A percentile compares a stretch with the other conserved stretches of the same genome.
These are phyloP conservation scores for Eleusine coracana DNA, from an alignment of 176 grass and related monocot genomes.

Conservation along the genomic window DNA sequence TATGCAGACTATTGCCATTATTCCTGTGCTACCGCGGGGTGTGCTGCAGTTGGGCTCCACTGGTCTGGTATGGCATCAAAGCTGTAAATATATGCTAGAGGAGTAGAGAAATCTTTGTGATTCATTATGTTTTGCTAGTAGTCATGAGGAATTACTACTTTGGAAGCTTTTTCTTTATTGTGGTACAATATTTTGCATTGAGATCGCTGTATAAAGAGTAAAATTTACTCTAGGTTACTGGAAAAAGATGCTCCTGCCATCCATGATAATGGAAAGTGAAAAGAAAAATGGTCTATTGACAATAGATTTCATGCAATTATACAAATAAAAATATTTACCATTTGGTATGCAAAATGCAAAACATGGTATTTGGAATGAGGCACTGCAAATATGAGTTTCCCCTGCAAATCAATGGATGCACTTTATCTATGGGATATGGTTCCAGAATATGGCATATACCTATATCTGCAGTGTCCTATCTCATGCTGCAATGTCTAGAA, in stretches of 20 bases:
- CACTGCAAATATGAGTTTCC: neutral
- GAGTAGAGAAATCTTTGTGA: constrained; percentile 16
- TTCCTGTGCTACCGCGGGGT: constrained; percentile 76
- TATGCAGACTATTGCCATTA: constrained; percentile 75
- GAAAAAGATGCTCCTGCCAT: neutral
- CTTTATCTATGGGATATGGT: constrained; percentile 32
- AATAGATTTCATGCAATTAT: constrained; percentile 13
- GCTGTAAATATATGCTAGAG: neutral
- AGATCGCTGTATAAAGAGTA: constrained; percentile 22
- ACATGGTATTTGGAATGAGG: neutral
- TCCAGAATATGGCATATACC: neutral
- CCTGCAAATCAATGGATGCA: constrained; percentile 10
- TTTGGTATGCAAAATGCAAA: neutral
- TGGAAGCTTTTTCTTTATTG: neutral
- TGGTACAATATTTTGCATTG: constrained; percentile 17
- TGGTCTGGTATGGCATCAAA: constrained; percentile 53
- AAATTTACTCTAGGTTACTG: neutral
- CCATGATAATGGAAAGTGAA: constrained; percentile 2
- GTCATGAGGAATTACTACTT: neutral
- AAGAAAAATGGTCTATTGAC: constrained; percentile 5
- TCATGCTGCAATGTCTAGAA: constrained; percentile 12
- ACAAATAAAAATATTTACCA: neutral
- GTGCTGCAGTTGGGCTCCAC: constrained; percentile 80
- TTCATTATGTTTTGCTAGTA: constrained; percentile 21
- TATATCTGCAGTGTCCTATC: neutral